Evolutionary conservation across 106 monocot species (phyloP), one percentile per base, ranked within the genome.

Genomic region (Triglochin maritima): DNA sequence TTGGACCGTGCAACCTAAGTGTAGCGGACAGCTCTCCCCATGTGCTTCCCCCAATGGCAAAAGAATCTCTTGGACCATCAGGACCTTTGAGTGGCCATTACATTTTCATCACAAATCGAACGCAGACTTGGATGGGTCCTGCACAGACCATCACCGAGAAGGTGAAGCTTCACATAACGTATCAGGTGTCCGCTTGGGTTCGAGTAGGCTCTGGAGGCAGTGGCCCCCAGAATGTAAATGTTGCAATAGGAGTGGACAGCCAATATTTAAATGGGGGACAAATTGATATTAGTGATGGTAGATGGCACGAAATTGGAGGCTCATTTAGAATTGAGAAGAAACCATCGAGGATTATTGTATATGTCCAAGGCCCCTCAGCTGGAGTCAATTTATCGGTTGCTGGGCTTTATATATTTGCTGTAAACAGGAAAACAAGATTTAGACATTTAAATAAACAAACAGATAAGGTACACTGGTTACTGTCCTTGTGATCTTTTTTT

Each of bases 121-220:
- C 81, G 6, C 86, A 87, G 46, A 90, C 69, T 3, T 94, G 89
- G 94, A 94, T 94, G 94, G 94, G 87, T 4, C 94, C 90, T 51
- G 82, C 90, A 71, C 94, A 94, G 71, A 70, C 57, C 5, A 81
- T 94, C 57, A 90, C 89, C 11, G 76, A 81, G 56, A 84, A 78
- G 66, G 50, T 94, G 45, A 83, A 74, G 61, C 59, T 83, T 49
- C 69, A 90, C 29, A 12, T 81, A 46, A 94, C 89, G 42, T 87
- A 90, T 70, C 89, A 79, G 73, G 72, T 94, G 15, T 71, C 89
- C 51, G 82, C 89, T 54, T 94, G 89, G 94, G 89, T 87, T 73
- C 81, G 89, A 45, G 77, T 87, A 56, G 79, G 85, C 7, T 74
- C 78, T 43, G 80, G 72, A 46, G 77, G 59, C 53, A 82, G 46